These are phyloP conservation scores for Bertia moriformis DNA, from an alignment of 2,329 filamentous ascomycete genomes.

Conservation along the genomic window DNA sequence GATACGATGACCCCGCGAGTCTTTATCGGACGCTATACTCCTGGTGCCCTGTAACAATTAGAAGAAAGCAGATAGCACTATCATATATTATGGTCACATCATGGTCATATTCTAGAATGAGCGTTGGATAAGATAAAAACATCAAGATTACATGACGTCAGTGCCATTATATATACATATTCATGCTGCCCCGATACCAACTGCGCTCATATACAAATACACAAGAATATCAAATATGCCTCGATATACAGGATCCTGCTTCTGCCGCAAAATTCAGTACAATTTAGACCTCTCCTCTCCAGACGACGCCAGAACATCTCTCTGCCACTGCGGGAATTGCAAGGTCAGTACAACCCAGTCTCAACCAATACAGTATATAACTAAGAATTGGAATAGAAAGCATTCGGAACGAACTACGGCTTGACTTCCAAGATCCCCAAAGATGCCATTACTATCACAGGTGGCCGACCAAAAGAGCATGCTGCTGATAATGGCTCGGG, in stretches of 20 bases:
- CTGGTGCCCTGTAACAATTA: no score
- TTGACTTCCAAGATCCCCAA: neutral
- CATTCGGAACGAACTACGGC: conserved; percentile 1
- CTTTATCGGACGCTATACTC: no score
- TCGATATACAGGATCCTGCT: neutral
- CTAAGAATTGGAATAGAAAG: neutral
- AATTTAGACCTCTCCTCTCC: neutral
- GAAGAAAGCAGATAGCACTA: no score
- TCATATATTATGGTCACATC: no score
- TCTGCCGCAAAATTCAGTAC: neutral
- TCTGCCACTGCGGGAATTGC: neutral
- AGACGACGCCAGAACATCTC: neutral
- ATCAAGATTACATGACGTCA: no score
- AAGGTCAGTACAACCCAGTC: neutral
- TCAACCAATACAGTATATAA: neutral
- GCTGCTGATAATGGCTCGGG: neutral
- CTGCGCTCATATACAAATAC: neutral
- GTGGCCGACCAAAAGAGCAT: neutral
- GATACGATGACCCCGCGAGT: no score
- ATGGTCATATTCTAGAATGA: no score
- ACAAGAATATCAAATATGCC: neutral
- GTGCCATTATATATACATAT: no score
- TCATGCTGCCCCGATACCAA: no score
- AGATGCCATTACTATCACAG: neutral
- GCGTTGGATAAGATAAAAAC: no score